Percentiles rank a stretch among this genome's conserved stretches.
These are phyloP conservation scores for Fusarium pilosicola DNA, from an alignment of 2,329 filamentous ascomycete genomes.

Conservation along the genomic window DNA sequence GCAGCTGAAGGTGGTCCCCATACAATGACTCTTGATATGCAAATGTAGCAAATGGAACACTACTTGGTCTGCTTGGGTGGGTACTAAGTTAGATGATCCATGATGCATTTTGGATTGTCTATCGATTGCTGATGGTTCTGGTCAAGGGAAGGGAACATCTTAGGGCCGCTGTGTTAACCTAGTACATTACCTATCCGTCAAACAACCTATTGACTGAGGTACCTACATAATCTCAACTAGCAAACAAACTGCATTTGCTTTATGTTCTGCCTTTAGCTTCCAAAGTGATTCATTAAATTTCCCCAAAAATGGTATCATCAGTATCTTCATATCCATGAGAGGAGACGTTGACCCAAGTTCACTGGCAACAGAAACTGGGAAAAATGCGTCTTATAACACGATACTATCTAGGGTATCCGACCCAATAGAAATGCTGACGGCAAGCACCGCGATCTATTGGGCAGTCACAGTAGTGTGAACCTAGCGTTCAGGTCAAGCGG, in stretches of 20 bases:
- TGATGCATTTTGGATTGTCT: not conserved
- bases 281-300: not conserved
- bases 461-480: constrained; percentile 9
- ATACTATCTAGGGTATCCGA: not conserved
- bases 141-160: constrained; percentile 2
- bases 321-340: not conserved
- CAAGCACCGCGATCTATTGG: not conserved
- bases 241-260: not conserved
- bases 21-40: too few relatives aligned
- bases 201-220: not conserved
- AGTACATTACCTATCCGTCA: not conserved
- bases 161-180: not conserved
- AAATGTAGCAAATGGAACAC: not conserved
- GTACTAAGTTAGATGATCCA: not conserved
- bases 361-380: not conserved
- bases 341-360: not conserved
- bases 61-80: not conserved
- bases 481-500: constrained; percentile 30
- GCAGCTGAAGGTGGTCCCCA: too few relatives aligned
- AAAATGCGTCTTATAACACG: not conserved
- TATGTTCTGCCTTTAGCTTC: not conserved
- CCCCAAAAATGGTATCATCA: not conserved
- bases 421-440: constrained; percentile 2
- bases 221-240: not conserved
- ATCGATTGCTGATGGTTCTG: not conserved